These are phyloP conservation scores for Hyaloscypha variabilis DNA, from an alignment of 495 filamentous ascomycete species.

Conservation along the genomic window DNA sequence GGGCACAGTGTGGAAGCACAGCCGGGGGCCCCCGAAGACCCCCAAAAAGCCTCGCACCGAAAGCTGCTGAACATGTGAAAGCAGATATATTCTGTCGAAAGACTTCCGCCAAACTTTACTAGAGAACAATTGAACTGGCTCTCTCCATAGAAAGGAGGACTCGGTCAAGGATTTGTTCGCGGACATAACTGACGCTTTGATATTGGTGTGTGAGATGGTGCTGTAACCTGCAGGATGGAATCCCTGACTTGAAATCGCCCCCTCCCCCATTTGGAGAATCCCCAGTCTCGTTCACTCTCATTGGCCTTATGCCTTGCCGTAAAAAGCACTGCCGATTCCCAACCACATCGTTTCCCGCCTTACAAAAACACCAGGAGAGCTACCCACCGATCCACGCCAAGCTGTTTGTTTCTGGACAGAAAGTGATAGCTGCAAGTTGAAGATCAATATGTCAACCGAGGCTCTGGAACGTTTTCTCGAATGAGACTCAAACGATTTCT, in stretches of 20 bases:
- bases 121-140: too few species aligned
- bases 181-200: neutral
- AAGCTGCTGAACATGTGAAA: neutral
- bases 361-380: neutral
- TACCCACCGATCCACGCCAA: neutral
- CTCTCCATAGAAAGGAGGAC: too few species aligned
- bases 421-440: too few species aligned
- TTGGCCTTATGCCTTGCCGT: neutral
- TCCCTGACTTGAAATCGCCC: neutral
- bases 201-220: neutral
- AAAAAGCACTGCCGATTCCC: neutral
- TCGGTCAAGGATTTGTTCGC: too few species aligned
- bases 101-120: too few species aligned
- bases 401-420: neutral
- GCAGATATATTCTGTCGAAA: too few species aligned
- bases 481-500: neutral
- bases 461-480: neutral
- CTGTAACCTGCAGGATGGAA: neutral
- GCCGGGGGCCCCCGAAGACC: neutral
- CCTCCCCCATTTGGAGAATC: neutral
- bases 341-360: neutral
- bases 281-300: neutral
- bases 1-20: neutral
- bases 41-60: neutral
- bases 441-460: neutral